A percentile compares a stretch with the other conserved stretches of the same genome.
These are phyloP conservation scores for Spiromastix sp. DNA, from an alignment of 2,329 filamentous ascomycete genomes.

Conservation along the genomic window DNA sequence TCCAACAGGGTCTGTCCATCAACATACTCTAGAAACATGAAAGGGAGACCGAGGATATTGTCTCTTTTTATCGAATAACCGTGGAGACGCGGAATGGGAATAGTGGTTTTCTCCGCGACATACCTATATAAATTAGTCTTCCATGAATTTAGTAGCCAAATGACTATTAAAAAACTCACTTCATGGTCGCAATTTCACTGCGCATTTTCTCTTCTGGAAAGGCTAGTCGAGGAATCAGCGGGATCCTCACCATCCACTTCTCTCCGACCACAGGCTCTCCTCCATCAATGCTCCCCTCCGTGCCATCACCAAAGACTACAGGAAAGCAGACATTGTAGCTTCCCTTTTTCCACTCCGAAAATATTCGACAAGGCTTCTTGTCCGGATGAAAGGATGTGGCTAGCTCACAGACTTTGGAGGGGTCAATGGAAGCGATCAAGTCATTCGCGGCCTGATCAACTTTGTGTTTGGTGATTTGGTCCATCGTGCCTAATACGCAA, in stretches of 20 bases:
- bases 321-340: constrained; percentile 10
- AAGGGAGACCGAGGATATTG: too few species aligned
- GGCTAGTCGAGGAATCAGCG: too few species aligned
- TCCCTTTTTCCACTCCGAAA: constrained; percentile 6
- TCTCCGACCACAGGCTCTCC: too few species aligned
- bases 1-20: not conserved
- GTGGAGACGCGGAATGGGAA: not conserved
- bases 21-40: not conserved
- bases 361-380: constrained; percentile 7
- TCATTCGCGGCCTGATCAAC: too few species aligned
- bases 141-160: constrained; percentile 6
- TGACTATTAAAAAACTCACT: constrained; percentile 5
- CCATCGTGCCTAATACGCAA: too few species aligned
- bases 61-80: not conserved
- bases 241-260: constrained; percentile 8
- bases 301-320: constrained; percentile 3
- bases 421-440: too few species aligned
- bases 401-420: too few species aligned
- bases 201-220: too few species aligned
- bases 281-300: too few species aligned
- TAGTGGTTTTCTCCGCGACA: constrained; percentile 1
- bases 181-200: too few species aligned
- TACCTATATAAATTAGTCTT: too few species aligned
- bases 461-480: too few species aligned
- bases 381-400: constrained; percentile 8